Base-by-base conservation (phyloP, 176 grass and related monocot genomes). In the Cymbopogon citratus region DNA sequence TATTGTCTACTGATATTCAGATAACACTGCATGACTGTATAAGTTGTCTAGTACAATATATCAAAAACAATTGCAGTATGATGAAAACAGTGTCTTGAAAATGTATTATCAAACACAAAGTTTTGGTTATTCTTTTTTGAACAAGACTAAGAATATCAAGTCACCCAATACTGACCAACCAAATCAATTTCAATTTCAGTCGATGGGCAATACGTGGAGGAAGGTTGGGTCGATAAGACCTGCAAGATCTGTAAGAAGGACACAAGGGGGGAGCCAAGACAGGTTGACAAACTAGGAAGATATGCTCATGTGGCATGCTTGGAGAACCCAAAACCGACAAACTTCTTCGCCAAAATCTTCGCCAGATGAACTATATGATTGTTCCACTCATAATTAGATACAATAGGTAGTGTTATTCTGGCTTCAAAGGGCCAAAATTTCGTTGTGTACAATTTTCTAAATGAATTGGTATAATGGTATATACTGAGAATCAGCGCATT, bases 191-290 rank as follows among this genome's bases (percentile, higher is more conserved):
- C 27, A 57, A 81, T 79, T 82, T 25, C 46, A 95, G 91, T 99
- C 19, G 91, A 95, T 5, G 92, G 96, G 36, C 78, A 87, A 12
- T 99, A 99, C 21, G 96, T 99, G 61, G 96, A 99, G 76, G 92
- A 99, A 23, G 96, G 96, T 29, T 99, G 96, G 96, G 96, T 99
- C 51, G 96, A 99, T 29, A 99, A 95, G 87, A 93, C 92, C 49
- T 99, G 96, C 89, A 93, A 93, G 86, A 77, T 99, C 52, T 99
- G 96, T 85, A 99, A 88, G 79, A 87, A 98, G 80, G 96, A 98
- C 82, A 98, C 96, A 10, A 89, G 69, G 68, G 90, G 84, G 44
- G 88, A 93, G 41, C 88, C 96, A 63, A 92, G 96, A 40, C 90
- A 98, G 62, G 91, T 95, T 59, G 96, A 99, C 76, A 95, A 95